Evolutionary conservation across 495 filamentous ascomycete species (phyloP).

Genomic region (Aspergillus conjunctus): DNA sequence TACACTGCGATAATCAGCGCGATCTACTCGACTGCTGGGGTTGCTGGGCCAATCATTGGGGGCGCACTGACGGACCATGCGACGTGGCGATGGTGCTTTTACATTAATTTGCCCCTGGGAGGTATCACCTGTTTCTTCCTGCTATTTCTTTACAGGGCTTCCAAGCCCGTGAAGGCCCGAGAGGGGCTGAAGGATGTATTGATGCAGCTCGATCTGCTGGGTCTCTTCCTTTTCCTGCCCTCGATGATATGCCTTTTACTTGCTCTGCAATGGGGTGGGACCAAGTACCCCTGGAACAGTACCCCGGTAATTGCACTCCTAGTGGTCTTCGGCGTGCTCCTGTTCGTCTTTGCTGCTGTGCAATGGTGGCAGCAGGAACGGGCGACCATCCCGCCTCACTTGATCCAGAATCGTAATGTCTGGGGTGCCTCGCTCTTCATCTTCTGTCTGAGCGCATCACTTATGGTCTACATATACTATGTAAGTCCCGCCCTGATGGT

Average conservation of each 20-base stretch:
- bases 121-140: slow-evolving; percentile 46
- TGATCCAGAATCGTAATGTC: slow-evolving; percentile 57
- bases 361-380: slow-evolving; percentile 46
- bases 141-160: slow-evolving; percentile 36
- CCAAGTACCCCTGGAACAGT: slow-evolving; percentile 54
- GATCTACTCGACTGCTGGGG: slow-evolving; percentile 51
- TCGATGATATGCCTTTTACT: slow-evolving; percentile 56
- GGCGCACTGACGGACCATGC: slow-evolving; percentile 50
- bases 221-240: slow-evolving; percentile 53
- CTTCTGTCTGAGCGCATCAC: slow-evolving; percentile 27
- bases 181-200: background rate
- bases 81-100: slow-evolving; percentile 62
- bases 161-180: background rate
- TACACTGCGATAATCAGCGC: slow-evolving; percentile 48
- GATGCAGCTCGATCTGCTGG: slow-evolving; percentile 43
- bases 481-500: background rate
- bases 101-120: slow-evolving; percentile 60
- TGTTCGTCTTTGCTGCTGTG: slow-evolving; percentile 46
- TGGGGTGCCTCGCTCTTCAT: slow-evolving; percentile 45
- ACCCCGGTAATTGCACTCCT: slow-evolving; percentile 56
- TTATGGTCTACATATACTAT: slow-evolving; percentile 35
- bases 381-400: slow-evolving; percentile 57
- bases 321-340: slow-evolving; percentile 47
- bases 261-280: slow-evolving; percentile 63
- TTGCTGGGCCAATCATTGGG: slow-evolving; percentile 41